Evolutionary conservation across 1,284 basidiomycete genomes (phyloP).

Genomic region (Apiotrichum akiyoshidainum): DNA sequence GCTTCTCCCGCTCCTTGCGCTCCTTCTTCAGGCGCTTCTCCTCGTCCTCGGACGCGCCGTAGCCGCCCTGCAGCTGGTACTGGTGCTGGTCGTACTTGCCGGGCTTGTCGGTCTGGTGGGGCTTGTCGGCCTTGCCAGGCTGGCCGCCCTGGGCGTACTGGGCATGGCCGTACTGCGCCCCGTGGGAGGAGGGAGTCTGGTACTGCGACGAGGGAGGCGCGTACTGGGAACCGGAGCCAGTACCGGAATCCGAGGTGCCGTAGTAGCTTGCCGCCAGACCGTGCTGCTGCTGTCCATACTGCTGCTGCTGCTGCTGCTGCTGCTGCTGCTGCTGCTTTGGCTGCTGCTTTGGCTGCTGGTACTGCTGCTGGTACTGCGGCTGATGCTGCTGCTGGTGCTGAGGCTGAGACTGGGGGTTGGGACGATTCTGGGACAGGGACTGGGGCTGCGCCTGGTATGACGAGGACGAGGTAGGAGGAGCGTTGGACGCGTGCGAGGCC

Average conservation of each 20-base stretch:
- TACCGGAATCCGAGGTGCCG: not conserved
- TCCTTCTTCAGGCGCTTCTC: no score
- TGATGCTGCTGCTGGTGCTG: no score
- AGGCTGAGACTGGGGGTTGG: no score
- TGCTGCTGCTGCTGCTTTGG: not conserved
- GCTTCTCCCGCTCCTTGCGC: no score
- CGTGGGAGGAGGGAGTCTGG: no score
- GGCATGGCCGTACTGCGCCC: not conserved
- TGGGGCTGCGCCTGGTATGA: no score
- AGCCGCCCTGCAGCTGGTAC: no score
- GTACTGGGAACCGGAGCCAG: not conserved
- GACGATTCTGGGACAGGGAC: no score
- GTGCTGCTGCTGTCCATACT: no score
- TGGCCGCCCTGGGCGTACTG: not conserved
- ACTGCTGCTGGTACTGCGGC: no score
- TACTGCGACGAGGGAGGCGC: not conserved
- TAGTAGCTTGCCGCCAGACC: not conserved
- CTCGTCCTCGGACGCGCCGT: no score
- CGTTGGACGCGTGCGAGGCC: not conserved
- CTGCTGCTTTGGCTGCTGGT: not conserved
- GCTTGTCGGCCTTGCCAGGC: not conserved
- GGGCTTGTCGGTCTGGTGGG: not conserved
- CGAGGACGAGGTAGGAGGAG: no score
- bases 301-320: not conserved
- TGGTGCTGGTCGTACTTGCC: not conserved